These are phyloP conservation scores for Cenococcum geophilum DNA, from an alignment of 495 filamentous ascomycete genomes.

Conservation along the genomic window DNA sequence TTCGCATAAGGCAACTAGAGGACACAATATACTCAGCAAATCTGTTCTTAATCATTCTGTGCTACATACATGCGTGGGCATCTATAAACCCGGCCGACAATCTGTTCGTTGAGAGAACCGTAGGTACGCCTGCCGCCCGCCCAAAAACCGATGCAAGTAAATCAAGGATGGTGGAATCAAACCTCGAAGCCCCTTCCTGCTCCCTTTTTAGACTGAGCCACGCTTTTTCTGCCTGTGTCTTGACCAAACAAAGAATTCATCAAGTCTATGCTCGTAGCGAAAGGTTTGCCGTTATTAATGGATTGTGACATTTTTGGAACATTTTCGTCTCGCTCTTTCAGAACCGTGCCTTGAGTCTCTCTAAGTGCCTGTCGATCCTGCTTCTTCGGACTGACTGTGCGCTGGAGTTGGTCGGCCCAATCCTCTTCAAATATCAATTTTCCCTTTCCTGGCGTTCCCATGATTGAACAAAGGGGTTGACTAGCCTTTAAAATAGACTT, in stretches of 20 bases:
- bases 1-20: constrained; percentile 84
- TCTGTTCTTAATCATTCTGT: constrained; percentile 42
- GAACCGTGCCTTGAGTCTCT: constrained; percentile 53
- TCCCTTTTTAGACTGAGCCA: constrained; percentile 41
- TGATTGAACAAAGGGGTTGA: constrained; percentile 9
- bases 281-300: constrained; percentile 42
- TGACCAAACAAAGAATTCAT: constrained; percentile 84
- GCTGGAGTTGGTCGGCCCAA: constrained; percentile 87
- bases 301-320: constrained; percentile 24
- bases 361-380: constrained; percentile 65
- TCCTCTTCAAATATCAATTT: constrained; percentile 53
- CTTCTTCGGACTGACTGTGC: constrained; percentile 85
- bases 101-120: constrained; percentile 31
- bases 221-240: constrained; percentile 43
- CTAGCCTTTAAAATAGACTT: constrained; percentile 46
- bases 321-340: constrained; percentile 40
- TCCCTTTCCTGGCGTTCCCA: constrained; percentile 35
- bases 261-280: constrained; percentile 76
- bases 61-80: constrained; percentile 47
- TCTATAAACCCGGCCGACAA: constrained; percentile 33
- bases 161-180: constrained; percentile 48
- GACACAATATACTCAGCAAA: constrained; percentile 43
- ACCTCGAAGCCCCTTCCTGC: constrained; percentile 63
- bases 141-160: constrained; percentile 35
- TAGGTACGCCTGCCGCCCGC: constrained; percentile 34